These are phyloP conservation scores for Chloranthus sessilifolius DNA, from an alignment of 164 flowering plant species.

Conservation along the genomic window DNA sequence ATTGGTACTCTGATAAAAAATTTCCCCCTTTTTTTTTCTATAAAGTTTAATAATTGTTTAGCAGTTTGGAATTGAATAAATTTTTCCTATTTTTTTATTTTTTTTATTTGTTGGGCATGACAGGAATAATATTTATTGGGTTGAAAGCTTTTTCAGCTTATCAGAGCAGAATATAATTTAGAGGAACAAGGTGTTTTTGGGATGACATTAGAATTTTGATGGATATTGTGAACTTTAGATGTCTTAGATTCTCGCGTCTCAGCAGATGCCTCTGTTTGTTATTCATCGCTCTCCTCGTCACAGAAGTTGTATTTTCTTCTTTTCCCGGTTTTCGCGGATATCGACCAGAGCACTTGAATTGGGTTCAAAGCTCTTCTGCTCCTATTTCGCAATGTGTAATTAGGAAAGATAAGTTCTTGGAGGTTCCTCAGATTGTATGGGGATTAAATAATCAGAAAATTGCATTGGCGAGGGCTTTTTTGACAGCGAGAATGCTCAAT, in stretches of 20 bases:
- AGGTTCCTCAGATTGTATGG: constrained; percentile 97
- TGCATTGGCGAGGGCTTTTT: constrained; percentile 87
- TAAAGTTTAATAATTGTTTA: too few relatives aligned
- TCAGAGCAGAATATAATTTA: too few relatives aligned
- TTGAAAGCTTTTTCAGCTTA: too few relatives aligned
- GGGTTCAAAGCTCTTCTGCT: constrained; percentile 9
- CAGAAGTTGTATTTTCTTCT: constrained; percentile 3
- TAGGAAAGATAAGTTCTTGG: constrained; percentile 55
- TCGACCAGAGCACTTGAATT: constrained; percentile 4
- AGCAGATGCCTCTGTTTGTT: constrained; percentile 51
- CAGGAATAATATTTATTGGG: too few relatives aligned
- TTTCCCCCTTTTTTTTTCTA: too few relatives aligned
- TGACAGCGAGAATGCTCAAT: constrained; percentile 77
- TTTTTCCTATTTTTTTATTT: too few relatives aligned
- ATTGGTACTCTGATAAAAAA: too few relatives aligned
- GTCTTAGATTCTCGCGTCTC: constrained; percentile 23
- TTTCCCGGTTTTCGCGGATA: not conserved
- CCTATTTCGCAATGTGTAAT: constrained; percentile 21
- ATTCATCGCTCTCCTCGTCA: constrained; percentile 6
- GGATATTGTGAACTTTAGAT: constrained; percentile 34
- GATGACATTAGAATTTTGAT: too few relatives aligned
- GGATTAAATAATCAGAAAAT: constrained; percentile 96
- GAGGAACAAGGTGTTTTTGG: too few relatives aligned
- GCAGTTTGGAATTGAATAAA: too few relatives aligned
- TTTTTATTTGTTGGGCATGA: too few relatives aligned